These are phyloP conservation scores for Phylloporus scabripes DNA, from an alignment of 768 basidiomycete genomes.

Conservation along the genomic window DNA sequence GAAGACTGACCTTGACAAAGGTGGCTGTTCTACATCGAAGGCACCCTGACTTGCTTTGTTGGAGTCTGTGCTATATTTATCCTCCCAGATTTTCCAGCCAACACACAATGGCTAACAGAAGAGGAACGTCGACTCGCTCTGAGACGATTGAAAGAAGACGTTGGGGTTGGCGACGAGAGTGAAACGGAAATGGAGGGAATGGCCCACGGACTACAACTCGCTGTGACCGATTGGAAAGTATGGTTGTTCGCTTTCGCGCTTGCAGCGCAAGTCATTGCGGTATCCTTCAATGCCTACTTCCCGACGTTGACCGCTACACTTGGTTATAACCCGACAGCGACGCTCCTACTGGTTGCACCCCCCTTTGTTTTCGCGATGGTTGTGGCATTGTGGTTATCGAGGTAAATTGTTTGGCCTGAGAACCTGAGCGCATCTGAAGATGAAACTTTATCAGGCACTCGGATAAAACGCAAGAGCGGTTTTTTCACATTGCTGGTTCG, in stretches of 20 bases:
- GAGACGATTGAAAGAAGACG: slow-evolving; percentile 59
- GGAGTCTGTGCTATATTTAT: slow-evolving; percentile 42
- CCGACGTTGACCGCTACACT: slow-evolving; percentile 72
- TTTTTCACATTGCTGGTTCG: slow-evolving; percentile 57
- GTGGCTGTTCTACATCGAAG: slow-evolving; percentile 49
- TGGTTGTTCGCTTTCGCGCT: slow-evolving; percentile 66
- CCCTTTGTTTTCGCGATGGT: slow-evolving; percentile 62
- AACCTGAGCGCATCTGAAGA: slow-evolving; percentile 1
- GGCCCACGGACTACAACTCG: slow-evolving; percentile 48
- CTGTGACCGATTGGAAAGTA: slow-evolving; percentile 74
- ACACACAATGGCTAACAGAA: slow-evolving; percentile 33
- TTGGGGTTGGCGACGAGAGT: slow-evolving; percentile 50
- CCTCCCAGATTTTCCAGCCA: slow-evolving; percentile 46
- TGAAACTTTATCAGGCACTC: slow-evolving; percentile 46
- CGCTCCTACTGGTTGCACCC: slow-evolving; percentile 71
- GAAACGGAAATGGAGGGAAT: slow-evolving; percentile 38
- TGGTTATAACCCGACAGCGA: slow-evolving; percentile 56
- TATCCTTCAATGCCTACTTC: slow-evolving; percentile 81
- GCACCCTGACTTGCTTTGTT: slow-evolving; percentile 40
- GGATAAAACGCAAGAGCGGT: slow-evolving; percentile 65
- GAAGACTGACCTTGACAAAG: slow-evolving; percentile 21
- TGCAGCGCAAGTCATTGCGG: slow-evolving; percentile 35
- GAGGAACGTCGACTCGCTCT: slow-evolving; percentile 44
- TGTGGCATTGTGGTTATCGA: slow-evolving; percentile 46
- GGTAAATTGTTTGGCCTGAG: slow-evolving; percentile 29